Percentiles rank a stretch among this genome's conserved stretches.
Evolutionary conservation across 2,329 filamentous ascomycete genomes (phyloP).

Genomic region (Hypoxylon sp.): DNA sequence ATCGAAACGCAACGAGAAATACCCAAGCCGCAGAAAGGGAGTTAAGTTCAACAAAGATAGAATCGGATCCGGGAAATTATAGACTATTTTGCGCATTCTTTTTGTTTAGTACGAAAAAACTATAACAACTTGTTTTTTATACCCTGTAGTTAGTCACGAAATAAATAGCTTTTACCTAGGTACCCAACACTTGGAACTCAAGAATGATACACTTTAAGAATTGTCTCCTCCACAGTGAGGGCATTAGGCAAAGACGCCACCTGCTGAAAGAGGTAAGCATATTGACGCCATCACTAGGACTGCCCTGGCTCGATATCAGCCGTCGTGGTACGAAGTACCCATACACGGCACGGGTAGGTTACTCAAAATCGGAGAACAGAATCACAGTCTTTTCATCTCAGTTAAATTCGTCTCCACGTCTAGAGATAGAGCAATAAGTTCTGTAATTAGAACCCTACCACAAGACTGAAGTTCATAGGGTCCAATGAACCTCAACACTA

Average conservation of each 20-base stretch:
- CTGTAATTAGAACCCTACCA: not conserved
- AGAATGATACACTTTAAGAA: too few relatives aligned
- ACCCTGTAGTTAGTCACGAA: not conserved
- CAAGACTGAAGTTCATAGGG: not conserved
- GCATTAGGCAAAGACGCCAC: not conserved
- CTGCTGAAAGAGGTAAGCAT: not conserved
- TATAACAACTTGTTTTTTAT: conserved; percentile 1
- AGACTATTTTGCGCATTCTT: conserved; percentile 10
- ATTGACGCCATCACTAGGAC: not conserved
- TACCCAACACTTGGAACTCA: not conserved
- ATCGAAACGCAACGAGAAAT: not conserved
- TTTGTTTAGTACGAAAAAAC: conserved; percentile 1
- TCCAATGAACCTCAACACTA: not conserved
- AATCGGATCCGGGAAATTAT: conserved; percentile 18
- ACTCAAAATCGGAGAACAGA: not conserved
- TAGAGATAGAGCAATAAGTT: not conserved
- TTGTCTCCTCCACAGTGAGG: too few relatives aligned
- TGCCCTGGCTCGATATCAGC: not conserved
- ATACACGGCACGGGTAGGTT: not conserved
- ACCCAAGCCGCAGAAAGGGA: conserved; percentile 2
- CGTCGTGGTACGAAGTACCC: not conserved
- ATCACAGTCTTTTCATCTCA: not conserved
- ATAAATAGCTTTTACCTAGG: not conserved
- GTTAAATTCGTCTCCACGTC: not conserved
- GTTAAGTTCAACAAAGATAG: conserved; percentile 9